Evolutionary conservation across 805 yeast species (phyloP), one percentile per base, ranked within the genome.

Genomic region (Starmera amethionina): DNA sequence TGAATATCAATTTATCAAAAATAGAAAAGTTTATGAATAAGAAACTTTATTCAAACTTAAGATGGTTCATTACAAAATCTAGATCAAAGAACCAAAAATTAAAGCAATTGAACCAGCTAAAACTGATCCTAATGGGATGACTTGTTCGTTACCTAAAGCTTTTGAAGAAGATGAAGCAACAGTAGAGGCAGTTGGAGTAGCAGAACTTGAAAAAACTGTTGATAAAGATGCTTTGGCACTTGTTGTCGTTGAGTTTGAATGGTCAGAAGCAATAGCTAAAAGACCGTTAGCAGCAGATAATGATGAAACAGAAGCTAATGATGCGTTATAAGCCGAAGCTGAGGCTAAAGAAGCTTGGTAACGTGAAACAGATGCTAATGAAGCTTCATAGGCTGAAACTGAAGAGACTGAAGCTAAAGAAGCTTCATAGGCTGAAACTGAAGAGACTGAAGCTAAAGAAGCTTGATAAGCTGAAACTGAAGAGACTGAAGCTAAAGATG

Each of bases 181-280:
- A 9, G 42, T 38, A 9, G 46, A 37, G 19, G 56, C 35, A 11
- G 57, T 44, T 28, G 52, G 36, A n/a, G 56, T 36, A 8, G 47
- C 39, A 14, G 52, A 38, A n/a, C 52, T 34, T 11, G 54, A 43
- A 30, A 44, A 37, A 16, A 44, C 32, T 11, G 45, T 34, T 13
- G 54, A 40, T 27, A 54, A 36, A 8, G 58, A 46, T 18, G 52
- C 42, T 37, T 51, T 42, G 32, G 54, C 40, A 22, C 48, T 45
- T 29, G 49, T 39, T 36, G 39, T 47, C 11, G 58, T 51, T 30
- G 61, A 51, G 53, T 56, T 58, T 35, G 55, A 47, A 41, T 58
- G 55, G 44, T 59, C 63, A 14, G 68, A 62, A 36, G 74, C 69
- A 40, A 67, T 58, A 22, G 73, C 70, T 27, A 63, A 46, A 37